Evolutionary conservation across 2,329 filamentous ascomycete genomes (phyloP).

Genomic region (Aspergillus aculeatinus): DNA sequence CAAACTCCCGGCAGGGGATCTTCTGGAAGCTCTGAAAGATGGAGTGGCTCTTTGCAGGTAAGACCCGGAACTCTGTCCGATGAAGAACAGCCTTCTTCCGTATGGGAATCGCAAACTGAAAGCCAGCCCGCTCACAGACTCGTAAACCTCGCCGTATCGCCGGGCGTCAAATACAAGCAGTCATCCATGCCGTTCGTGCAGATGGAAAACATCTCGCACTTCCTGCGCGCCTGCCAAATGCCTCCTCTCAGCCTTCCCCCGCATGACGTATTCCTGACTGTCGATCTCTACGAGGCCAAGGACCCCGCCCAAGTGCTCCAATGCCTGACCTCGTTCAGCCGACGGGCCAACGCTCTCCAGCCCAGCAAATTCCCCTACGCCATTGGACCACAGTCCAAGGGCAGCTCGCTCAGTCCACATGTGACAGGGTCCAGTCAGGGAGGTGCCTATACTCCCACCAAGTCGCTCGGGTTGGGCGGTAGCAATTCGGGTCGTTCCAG

Average conservation of each 20-base stretch:
- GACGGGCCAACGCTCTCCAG: conserved; percentile 73
- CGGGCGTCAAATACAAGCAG: conserved; percentile 83
- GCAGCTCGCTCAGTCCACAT: conserved; percentile 64
- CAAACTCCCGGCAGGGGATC: conserved; percentile 68
- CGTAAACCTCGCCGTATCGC: conserved; percentile 74
- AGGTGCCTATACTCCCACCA: conserved; percentile 36
- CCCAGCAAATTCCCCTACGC: conserved; percentile 70
- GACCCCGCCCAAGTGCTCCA: conserved; percentile 95
- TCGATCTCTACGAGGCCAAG: conserved; percentile 93
- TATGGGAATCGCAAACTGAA: conserved; percentile 19
- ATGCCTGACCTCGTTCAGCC: conserved; percentile 87
- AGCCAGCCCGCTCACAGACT: conserved; percentile 55
- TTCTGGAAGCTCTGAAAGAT: conserved; percentile 85
- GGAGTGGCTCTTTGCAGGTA: conserved; percentile 91
- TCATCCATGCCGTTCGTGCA: conserved; percentile 97
- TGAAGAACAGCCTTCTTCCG: neutral
- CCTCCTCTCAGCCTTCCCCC: conserved; percentile 83
- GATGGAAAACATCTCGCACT: conserved; percentile 99
- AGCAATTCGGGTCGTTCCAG: conserved; percentile 53
- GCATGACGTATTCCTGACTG: conserved; percentile 94
- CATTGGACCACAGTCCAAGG: conserved; percentile 71
- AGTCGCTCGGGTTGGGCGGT: conserved; percentile 54
- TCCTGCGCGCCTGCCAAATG: conserved; percentile 81
- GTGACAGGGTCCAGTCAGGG: conserved; percentile 61
- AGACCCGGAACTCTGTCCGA: conserved; percentile 26